Evolutionary conservation across 495 filamentous ascomycete genomes (phyloP).

Genomic region (Aeminium ludgeri): DNA sequence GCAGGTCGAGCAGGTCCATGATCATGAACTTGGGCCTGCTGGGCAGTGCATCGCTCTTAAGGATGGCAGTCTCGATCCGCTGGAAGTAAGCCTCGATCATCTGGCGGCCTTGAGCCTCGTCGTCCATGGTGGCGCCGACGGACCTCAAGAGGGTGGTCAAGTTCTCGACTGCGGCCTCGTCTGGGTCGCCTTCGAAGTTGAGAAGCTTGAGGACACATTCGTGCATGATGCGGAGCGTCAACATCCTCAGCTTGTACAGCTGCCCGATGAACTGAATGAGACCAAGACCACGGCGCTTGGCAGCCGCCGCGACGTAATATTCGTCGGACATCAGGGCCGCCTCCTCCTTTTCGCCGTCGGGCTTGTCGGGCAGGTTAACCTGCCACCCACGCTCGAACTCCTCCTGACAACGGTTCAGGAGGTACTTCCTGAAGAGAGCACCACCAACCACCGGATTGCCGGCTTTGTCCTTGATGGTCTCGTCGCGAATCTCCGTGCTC

Average conservation of each 20-base stretch:
- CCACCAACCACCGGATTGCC: constrained; percentile 80
- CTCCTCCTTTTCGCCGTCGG: constrained; percentile 61
- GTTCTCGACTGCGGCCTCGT: constrained; percentile 91
- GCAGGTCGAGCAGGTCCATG: constrained; percentile 80
- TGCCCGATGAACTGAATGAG: constrained; percentile 98
- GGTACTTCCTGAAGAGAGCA: constrained; percentile 90
- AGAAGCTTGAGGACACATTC: constrained; percentile 94
- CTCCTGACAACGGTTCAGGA: constrained; percentile 95
- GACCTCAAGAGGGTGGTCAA: constrained; percentile 82
- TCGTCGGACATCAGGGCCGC: constrained; percentile 80
- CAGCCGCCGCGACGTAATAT: constrained; percentile 89
- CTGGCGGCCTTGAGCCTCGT: constrained; percentile 46
- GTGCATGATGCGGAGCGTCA: constrained; percentile 99
- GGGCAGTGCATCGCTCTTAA: constrained; percentile 57
- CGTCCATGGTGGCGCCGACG: constrained; percentile 75
- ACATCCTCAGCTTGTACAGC: constrained; percentile 94
- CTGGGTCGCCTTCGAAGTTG: constrained; percentile 82
- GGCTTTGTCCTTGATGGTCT: constrained; percentile 72
- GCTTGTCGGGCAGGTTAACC: constrained; percentile 63
- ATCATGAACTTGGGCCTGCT: constrained; percentile 91
- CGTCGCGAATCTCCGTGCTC: constrained; percentile 89
- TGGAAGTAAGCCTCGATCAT: constrained; percentile 92
- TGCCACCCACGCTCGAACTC: constrained; percentile 99
- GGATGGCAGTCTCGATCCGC: constrained; percentile 57
- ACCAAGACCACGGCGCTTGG: constrained; percentile 92